Base-by-base conservation (phyloP, 129 eudicot species). In the Centrapalus pauciflorus region DNA sequence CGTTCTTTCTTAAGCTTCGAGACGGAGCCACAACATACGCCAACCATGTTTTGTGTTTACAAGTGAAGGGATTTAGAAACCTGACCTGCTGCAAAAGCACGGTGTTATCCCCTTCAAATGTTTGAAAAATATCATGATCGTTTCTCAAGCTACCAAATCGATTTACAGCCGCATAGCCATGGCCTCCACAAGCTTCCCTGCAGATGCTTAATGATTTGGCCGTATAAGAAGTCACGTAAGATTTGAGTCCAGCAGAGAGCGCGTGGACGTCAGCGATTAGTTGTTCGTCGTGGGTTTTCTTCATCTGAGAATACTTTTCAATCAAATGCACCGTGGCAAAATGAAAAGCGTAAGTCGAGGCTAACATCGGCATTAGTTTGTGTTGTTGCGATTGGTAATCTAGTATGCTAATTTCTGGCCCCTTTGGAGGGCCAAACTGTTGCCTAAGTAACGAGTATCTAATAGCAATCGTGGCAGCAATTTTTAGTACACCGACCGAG, bases 111-210 rank as follows among this genome's bases (percentile, higher is more conserved):
- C 99, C 99, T 84, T 93, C 99, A 79, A 93, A 93, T 16, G 99
- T 93, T 80, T 88, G 96, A 75, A 88, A 89, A 27, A 93, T 89
- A 76, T 93, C 99, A 52, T 93, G 96, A 66, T 93, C 99, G 67
- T 88, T 89, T 76, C 96, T 86, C 76, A 93, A 79, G 70, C 87
- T 84, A 3, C 99, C 99, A 78, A 93, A 88, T 37, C 99, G 76
- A 64, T 93, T 93, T 1, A 88, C 99, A 61, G 99, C 96, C 3
- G 96, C 96, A 74, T 88, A 93, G 23, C 99, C 99, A 74, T 93
- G 99, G 61, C 99, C 99, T 0, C 99, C 99, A 72, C 99, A 93
- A 55, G 99, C 82, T 70, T 93, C 96, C 77, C 99, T 82, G 21
- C 99, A 93, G 2, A 77, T 57, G 69, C 92, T 85, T 64, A 93